Percentiles rank a stretch among this genome's conserved stretches.
These are phyloP conservation scores for Funneliformis geosporum DNA, from an alignment of 192 early-diverging fungal species.

Conservation along the genomic window DNA sequence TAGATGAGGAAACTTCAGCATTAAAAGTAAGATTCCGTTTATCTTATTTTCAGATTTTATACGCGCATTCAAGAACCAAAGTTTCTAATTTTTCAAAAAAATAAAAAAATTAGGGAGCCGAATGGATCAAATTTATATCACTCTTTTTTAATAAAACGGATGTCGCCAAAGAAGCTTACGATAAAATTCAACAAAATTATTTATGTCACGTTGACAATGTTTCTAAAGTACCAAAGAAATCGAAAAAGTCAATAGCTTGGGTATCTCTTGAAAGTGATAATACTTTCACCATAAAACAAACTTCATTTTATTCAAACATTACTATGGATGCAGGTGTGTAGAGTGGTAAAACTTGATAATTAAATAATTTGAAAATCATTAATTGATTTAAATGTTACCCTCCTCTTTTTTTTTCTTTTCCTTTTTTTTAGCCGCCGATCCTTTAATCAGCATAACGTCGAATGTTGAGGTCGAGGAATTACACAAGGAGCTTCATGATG, in stretches of 20 bases:
- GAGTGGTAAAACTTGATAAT: background rate
- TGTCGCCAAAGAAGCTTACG: background rate
- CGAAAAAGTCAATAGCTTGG: slow-evolving; percentile 28
- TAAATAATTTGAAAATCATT: background rate
- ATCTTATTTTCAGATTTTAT: background rate
- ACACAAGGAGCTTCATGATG: background rate
- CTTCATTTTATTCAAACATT: background rate
- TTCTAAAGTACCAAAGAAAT: background rate
- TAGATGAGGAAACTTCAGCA: background rate
- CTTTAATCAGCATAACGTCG: background rate
- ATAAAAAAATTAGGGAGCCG: slow-evolving; percentile 21
- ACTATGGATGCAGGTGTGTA: slow-evolving; percentile 15
- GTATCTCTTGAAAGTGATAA: background rate
- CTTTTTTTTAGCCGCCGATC: background rate
- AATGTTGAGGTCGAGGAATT: background rate
- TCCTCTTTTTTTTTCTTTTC: too few relatives aligned
- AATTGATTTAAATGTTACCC: background rate
- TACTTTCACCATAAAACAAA: background rate
- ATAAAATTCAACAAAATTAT: slow-evolving; percentile 1
- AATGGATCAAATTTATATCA: slow-evolving; percentile 22
- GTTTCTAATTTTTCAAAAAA: too few relatives aligned
- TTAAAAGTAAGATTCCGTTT: background rate
- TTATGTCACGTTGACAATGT: slow-evolving; percentile 21
- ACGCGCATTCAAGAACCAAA: too few relatives aligned
- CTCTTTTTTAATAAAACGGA: slow-evolving; percentile 22